Evolutionary conservation across 306 rosid species (phyloP), one percentile per base, ranked within the genome.

Genomic region (Abrus pulchellus): DNA sequence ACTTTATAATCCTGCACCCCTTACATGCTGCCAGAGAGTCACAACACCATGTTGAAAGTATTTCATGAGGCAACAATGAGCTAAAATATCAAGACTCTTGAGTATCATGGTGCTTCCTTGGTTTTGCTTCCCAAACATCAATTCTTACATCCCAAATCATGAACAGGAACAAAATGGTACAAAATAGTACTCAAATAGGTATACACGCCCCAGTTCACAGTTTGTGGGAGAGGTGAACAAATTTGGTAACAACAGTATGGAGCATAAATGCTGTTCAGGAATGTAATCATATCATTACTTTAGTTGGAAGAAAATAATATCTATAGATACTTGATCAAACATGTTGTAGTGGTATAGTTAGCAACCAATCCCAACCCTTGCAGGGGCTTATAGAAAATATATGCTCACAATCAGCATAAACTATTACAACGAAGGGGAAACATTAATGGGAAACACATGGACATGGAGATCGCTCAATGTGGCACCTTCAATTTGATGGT

Each of bases 221-320:
- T 20, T 20, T 20, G 20, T 20, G 20, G 20, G 20, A 20, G 20
- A 20, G 20, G 20, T 20, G 20, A 20, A 20, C 20, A 20, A 20
- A 20, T 20, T 20, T 20, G 20, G 20, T 20, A 20, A 20, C 20
- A 20, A 20, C 20, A 62, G 44, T n/a, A 71, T 52, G 47, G 70
- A 76, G 60, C 44, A 57, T 40, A 64, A 59, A 49, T 5, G 56
- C 32, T 57, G 30, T 30, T 52, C 52, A 47, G 38, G 34, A 82
- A 52, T 68, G 67, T 43, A 63, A 55, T 41, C 53, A 66, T 27
- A 44, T 52, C 28, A 50, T 68, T 56, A 43, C 55, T 70, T 29
- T 20, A 10, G 38, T 7, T 38, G 57, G 27, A 72, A 47, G 67
- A 34, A 73, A 64, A 54, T 34, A 71, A 45, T 64, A 78, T 11